Evolutionary conservation across 2,329 filamentous ascomycete genomes (phyloP).

Genomic region (Sphaceloma murrayae): DNA sequence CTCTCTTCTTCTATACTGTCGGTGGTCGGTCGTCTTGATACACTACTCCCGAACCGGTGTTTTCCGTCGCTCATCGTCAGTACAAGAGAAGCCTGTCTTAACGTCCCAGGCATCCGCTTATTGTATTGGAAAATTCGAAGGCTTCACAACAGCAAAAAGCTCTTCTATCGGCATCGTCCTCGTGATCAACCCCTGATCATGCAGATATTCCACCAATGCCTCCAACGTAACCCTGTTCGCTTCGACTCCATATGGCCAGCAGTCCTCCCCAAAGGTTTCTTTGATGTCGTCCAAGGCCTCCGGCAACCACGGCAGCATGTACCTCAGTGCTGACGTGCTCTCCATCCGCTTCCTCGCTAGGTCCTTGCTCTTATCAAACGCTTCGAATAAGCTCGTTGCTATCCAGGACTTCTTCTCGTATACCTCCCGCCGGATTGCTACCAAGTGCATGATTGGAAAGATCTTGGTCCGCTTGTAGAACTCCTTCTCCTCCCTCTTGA

Average conservation of each 20-base stretch:
- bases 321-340: constrained; percentile 25
- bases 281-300: constrained; percentile 29
- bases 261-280: constrained; percentile 30
- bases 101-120: not conserved
- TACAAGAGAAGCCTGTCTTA: too few relatives aligned
- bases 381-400: constrained; percentile 28
- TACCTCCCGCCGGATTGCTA: constrained; percentile 24
- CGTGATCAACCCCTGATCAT: constrained; percentile 28
- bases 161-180: constrained; percentile 26
- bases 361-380: constrained; percentile 29
- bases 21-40: too few relatives aligned
- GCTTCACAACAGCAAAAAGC: constrained; percentile 24
- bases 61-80: too few relatives aligned
- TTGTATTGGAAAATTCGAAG: constrained; percentile 15
- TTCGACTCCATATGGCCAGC: constrained; percentile 30
- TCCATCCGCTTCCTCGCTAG: constrained; percentile 27
- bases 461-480: constrained; percentile 28
- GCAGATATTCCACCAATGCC: constrained; percentile 25
- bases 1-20: too few relatives aligned
- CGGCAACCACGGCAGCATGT: constrained; percentile 32
- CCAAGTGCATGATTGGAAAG: constrained; percentile 30
- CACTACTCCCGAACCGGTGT: too few relatives aligned
- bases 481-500: constrained; percentile 28
- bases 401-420: constrained; percentile 27
- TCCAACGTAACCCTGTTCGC: constrained; percentile 29